These are phyloP conservation scores for Pythium coloratum DNA, from an alignment of 352 stramenopile genomes.

Conservation along the genomic window DNA sequence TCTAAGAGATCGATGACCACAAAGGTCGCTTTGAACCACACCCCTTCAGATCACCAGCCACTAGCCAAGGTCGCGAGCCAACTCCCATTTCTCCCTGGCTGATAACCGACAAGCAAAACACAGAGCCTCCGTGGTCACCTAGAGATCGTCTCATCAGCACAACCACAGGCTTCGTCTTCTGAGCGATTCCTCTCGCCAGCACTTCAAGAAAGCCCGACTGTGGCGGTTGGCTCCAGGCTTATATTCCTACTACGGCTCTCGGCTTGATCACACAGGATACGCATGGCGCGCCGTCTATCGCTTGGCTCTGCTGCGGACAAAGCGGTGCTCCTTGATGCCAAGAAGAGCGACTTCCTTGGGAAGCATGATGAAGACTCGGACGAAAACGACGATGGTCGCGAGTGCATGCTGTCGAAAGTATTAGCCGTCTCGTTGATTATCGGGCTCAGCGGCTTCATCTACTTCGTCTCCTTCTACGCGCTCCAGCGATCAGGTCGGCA, in stretches of 20 bases:
- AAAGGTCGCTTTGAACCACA: not conserved
- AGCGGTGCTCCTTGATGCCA: not conserved
- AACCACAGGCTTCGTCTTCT: too few relatives aligned
- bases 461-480: constrained; percentile 37
- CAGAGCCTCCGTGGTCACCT: too few relatives aligned
- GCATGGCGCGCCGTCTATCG: not conserved
- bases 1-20: too few relatives aligned
- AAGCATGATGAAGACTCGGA: constrained; percentile 7
- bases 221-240: too few relatives aligned
- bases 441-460: constrained; percentile 47
- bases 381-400: constrained; percentile 27
- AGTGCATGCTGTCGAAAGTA: constrained; percentile 54
- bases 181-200: too few relatives aligned
- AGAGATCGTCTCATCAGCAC: too few relatives aligned
- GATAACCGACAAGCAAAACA: not conserved
- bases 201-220: too few relatives aligned
- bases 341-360: not conserved
- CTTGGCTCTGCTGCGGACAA: not conserved
- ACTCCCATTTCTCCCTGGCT: not conserved
- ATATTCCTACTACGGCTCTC: too few relatives aligned
- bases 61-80: too few relatives aligned
- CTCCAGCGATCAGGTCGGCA: constrained; percentile 4
- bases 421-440: constrained; percentile 39
- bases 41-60: not conserved
- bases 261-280: not conserved